Conservation (phyloP, 768 basidiomycete genomes). For the Pholiota microspora region DNA sequence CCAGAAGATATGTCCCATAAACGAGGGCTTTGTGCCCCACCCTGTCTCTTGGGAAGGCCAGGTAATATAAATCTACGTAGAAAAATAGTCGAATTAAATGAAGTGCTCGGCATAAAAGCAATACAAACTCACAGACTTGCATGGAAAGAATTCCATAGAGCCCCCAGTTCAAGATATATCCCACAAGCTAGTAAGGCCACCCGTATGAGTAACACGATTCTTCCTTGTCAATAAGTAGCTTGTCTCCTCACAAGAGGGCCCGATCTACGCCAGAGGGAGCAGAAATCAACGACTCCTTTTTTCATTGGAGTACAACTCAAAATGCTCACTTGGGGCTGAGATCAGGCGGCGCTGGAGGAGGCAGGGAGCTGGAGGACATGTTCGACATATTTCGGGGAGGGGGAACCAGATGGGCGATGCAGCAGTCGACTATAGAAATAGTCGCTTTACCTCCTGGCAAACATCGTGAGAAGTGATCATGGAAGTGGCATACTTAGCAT, state of each 20-base stretch:
- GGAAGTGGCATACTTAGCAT: no score
- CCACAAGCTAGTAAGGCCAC: slow-evolving; percentile 11
- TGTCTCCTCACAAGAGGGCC: slow-evolving; percentile 13
- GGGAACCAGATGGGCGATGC: background rate
- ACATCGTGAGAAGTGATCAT: no score
- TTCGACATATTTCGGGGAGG: no score
- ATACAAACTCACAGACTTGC: slow-evolving; percentile 19
- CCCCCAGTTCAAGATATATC: slow-evolving; percentile 21
- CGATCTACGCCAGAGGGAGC: background rate
- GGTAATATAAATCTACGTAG: slow-evolving; percentile 21
- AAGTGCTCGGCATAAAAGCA: background rate
- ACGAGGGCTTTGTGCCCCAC: slow-evolving; percentile 11
- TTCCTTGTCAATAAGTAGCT: background rate
- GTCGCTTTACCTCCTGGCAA: no score
- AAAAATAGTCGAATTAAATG: background rate
- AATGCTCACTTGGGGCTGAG: slow-evolving; percentile 6
- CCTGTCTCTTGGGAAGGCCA: slow-evolving; percentile 21
- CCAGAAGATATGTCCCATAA: slow-evolving; percentile 15
- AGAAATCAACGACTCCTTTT: background rate
- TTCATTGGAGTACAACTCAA: background rate
- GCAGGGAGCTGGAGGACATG: background rate
- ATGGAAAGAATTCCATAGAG: slow-evolving; percentile 18
- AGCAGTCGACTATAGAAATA: background rate
- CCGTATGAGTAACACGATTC: background rate
- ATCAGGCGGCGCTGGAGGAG: background rate